Percentiles rank a stretch among this genome's conserved stretches.
Conservation (phyloP, 2,329 filamentous ascomycete genomes). For the Uncinocarpus reesii region DNA sequence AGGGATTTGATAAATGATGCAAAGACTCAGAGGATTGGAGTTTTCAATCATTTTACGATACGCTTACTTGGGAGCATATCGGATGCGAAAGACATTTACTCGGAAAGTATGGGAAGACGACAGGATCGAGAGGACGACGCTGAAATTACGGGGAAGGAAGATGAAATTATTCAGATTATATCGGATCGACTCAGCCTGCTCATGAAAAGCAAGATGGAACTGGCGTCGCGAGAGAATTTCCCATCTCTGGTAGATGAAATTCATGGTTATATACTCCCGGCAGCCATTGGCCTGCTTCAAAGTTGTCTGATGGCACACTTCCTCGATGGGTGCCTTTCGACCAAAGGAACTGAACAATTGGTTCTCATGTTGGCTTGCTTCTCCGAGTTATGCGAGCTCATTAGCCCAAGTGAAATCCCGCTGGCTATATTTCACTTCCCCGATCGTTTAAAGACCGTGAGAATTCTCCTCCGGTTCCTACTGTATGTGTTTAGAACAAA, state of each 20-base stretch:
- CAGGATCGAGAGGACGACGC: conserved; percentile 4
- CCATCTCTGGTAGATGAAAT: conserved; percentile 7
- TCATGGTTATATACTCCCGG: conserved; percentile 11
- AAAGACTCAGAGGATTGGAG: not conserved
- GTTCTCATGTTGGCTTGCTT: conserved; percentile 9
- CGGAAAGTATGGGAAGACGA: conserved; percentile 3
- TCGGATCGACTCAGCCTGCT: not conserved
- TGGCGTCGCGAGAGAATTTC: not conserved
- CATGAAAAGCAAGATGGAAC: not conserved
- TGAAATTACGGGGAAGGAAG: not conserved
- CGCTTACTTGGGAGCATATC: conserved; percentile 11
- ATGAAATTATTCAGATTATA: not conserved
- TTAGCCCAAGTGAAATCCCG: conserved; percentile 5
- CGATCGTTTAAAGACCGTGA: conserved; percentile 11
- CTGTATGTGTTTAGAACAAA: conserved; percentile 11
- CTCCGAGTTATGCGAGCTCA: conserved; percentile 10
- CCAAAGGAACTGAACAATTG: conserved; percentile 13
- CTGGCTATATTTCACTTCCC: conserved; percentile 3
- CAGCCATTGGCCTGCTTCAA: conserved; percentile 13
- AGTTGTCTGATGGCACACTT: conserved; percentile 16
- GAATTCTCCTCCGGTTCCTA: conserved; percentile 14
- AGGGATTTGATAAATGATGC: conserved; percentile 5
- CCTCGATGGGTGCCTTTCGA: conserved; percentile 3
- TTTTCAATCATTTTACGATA: conserved; percentile 4
- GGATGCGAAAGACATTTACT: conserved; percentile 10